Evolutionary conservation across 495 filamentous ascomycete species (phyloP), one percentile per base, ranked within the genome.

Genomic region (Tuber microsphaerosporum): DNA sequence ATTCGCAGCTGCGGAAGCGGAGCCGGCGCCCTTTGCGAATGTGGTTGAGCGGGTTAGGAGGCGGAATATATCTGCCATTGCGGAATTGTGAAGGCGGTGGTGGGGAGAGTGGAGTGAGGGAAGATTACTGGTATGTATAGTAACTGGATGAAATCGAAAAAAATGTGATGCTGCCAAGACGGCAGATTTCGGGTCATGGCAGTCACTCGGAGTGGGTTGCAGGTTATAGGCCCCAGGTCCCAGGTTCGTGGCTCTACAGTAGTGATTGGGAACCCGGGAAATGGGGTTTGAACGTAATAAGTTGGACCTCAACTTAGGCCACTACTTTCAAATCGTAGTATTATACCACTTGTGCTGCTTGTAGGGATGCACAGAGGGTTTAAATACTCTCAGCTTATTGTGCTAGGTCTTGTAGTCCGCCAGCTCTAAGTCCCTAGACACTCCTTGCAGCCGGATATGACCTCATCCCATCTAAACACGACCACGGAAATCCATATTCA

Each of bases 21-120:
- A 45, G 20, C 79, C 76, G 1, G 83, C 77, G 34, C 79, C 73
- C 34, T 82, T 83, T 69, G 85, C 82, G 17, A 84, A 80, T 2
- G 80, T 91, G 16, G 88, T 88, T 65, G 89, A 90, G 72, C 90
- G 86, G 22, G 91, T 90, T 73, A 93, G 85, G 19, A 93, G 84
- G 79, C 88, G 91, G 75, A 91, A 84, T 76, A 91, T 88, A 83
- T 92, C 89, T 34, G 81, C 72, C 81, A 82, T 82, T 73, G 56
- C 42, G 44, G 19, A n/a, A 4, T 34, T 34, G 26, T 34, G n/a
- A 10, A 10, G 56, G 22, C n/a, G 12, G 56, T n/a, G 12, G 2
- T 56, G 2, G 41, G 19, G 17, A 46, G 37, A 1, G 43, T 56
- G 26, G 22, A 17, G 22, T 37, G n/a, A 12, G 20, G 3, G 22